These are phyloP conservation scores for Echium plantagineum DNA, from an alignment of 257 asterid species.

Conservation along the genomic window DNA sequence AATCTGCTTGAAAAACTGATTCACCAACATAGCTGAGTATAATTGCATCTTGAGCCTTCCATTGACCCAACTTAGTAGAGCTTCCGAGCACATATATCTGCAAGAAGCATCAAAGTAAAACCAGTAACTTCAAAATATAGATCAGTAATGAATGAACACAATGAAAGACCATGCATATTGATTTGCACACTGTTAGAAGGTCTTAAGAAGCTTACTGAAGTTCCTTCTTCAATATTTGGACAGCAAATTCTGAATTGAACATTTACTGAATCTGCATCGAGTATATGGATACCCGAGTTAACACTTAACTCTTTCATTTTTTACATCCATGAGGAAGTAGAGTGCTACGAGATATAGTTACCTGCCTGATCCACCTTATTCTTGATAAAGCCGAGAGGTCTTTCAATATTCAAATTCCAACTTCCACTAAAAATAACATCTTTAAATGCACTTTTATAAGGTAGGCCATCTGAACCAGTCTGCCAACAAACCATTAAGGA, in stretches of 20 bases:
- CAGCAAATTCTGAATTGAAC: conserved; percentile 83
- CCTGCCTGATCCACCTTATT: conserved; percentile 39
- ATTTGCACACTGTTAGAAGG: not conserved
- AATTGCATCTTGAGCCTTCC: conserved; percentile 64
- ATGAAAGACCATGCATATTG: not conserved
- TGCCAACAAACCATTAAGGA: conserved; percentile 25
- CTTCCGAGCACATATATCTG: conserved; percentile 81
- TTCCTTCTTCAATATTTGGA: conserved; percentile 59
- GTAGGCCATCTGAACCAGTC: conserved; percentile 75
- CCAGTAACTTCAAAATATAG: not conserved
- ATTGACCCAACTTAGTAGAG: conserved; percentile 55
- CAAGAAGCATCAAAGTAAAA: conserved; percentile 12
- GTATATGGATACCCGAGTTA: conserved; percentile 11
- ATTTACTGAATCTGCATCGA: conserved; percentile 45
- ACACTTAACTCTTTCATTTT: not conserved
- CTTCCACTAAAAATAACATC: conserved; percentile 57
- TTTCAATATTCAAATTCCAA: conserved; percentile 35
- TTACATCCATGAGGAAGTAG: conserved; percentile 5
- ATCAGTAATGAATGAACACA: not conserved
- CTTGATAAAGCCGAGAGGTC: conserved; percentile 30
- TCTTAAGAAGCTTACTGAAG: conserved; percentile 41
- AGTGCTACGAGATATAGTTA: conserved; percentile 12
- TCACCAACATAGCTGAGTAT: conserved; percentile 68
- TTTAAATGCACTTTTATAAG: conserved; percentile 86
- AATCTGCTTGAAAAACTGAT: conserved; percentile 71